A percentile compares a stretch with the other conserved stretches of the same genome.
These are phyloP conservation scores for Parmelia sp. DNA, from an alignment of 495 filamentous ascomycete genomes.

Conservation along the genomic window DNA sequence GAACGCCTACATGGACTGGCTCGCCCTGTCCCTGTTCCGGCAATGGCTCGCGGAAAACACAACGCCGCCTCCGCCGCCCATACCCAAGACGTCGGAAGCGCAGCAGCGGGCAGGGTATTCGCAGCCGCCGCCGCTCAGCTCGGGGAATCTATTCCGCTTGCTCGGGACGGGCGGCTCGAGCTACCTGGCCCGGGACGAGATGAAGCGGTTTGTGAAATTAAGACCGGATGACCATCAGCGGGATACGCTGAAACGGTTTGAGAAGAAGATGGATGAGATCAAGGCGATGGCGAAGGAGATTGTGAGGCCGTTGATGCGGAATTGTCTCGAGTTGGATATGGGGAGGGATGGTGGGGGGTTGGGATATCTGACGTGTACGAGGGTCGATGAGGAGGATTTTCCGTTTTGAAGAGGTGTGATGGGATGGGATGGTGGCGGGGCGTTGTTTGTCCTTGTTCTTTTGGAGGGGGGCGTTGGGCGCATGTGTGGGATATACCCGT, in stretches of 20 bases:
- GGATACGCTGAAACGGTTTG: conserved; percentile 73
- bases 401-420: conserved; percentile 57
- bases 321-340: conserved; percentile 69
- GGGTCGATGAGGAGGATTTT: conserved; percentile 67
- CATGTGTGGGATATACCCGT: no score
- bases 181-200: conserved; percentile 77
- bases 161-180: conserved; percentile 54
- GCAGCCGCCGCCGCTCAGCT: conserved; percentile 24
- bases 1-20: conserved; percentile 80
- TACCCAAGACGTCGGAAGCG: conserved; percentile 36
- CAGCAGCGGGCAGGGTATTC: conserved; percentile 21
- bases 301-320: conserved; percentile 81
- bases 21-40: conserved; percentile 74
- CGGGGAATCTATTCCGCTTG: conserved; percentile 65
- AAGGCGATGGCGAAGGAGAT: conserved; percentile 74
- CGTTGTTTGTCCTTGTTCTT: no score
- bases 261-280: conserved; percentile 78
- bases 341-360: conserved; percentile 35
- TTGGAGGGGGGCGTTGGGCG: no score
- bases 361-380: conserved; percentile 73
- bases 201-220: conserved; percentile 76
- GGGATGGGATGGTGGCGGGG: no score
- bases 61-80: conserved; percentile 54
- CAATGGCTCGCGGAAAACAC: conserved; percentile 90
- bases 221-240: conserved; percentile 61